Percentiles rank a stretch among this genome's conserved stretches.
Conservation (phyloP, 768 basidiomycete genomes). For the Boletus rubroflammeus region DNA sequence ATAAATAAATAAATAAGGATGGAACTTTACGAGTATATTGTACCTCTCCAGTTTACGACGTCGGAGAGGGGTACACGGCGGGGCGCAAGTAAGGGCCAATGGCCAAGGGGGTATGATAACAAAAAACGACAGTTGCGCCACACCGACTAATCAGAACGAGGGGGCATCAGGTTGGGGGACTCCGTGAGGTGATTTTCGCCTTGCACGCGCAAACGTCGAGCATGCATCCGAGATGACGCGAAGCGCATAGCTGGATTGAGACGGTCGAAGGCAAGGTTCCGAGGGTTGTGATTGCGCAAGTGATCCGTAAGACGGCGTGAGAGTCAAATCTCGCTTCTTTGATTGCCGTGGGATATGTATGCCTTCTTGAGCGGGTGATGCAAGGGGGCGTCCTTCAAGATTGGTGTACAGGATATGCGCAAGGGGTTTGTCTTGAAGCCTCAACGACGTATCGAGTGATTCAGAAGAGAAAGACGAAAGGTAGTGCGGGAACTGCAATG, state of each 20-base stretch:
- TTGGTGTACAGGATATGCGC: slow-evolving; percentile 20
- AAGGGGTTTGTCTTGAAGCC: slow-evolving; percentile 4
- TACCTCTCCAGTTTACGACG: neutral
- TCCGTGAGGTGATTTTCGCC: slow-evolving; percentile 11
- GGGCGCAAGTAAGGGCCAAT: neutral
- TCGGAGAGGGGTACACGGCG: neutral
- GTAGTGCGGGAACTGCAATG: slow-evolving; percentile 6
- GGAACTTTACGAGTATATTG: neutral
- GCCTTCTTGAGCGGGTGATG: slow-evolving; percentile 14
- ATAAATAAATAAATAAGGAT: neutral
- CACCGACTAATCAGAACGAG: neutral
- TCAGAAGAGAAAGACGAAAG: slow-evolving; percentile 7
- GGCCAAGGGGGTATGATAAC: neutral
- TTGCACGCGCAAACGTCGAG: slow-evolving; percentile 13
- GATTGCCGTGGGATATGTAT: neutral
- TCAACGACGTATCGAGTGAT: slow-evolving; percentile 6
- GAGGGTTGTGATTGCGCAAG: neutral
- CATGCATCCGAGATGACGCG: slow-evolving; percentile 27
- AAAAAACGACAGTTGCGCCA: neutral
- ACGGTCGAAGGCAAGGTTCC: slow-evolving; percentile 5
- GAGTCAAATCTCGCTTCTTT: slow-evolving; percentile 15
- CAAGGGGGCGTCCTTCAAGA: slow-evolving; percentile 12
- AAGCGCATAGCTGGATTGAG: slow-evolving; percentile 20
- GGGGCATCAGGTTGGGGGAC: neutral
- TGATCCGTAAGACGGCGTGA: slow-evolving; percentile 4